Conservation (phyloP, 1,284 basidiomycete species). For the Malassezia vespertilionis region DNA sequence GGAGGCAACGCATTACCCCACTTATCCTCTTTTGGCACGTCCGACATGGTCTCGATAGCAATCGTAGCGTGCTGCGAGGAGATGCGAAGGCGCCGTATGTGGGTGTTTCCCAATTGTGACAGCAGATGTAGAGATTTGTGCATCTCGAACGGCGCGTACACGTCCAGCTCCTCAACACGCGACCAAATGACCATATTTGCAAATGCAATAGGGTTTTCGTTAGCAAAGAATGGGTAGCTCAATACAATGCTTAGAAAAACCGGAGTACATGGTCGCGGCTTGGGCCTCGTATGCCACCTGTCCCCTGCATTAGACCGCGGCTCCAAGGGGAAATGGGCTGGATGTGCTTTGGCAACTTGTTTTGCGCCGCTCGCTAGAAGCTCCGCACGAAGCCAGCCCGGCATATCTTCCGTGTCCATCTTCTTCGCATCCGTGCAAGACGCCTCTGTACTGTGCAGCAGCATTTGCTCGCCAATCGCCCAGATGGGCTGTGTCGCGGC, state of each 20-base stretch:
- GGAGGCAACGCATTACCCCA: too few species aligned
- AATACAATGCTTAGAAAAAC: conserved; percentile 34
- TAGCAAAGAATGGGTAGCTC: conserved; percentile 35
- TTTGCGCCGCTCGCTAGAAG: conserved; percentile 21
- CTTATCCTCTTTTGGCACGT: background rate
- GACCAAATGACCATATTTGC: conserved; percentile 33
- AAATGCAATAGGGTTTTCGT: conserved; percentile 35
- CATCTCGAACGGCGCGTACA: conserved; percentile 30
- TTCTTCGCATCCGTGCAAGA: conserved; percentile 6
- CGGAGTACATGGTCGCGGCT: conserved; percentile 22
- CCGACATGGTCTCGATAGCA: conserved; percentile 18
- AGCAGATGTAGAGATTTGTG: conserved; percentile 26
- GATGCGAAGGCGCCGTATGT: conserved; percentile 30
- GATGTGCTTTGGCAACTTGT: conserved; percentile 28
- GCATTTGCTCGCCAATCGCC: conserved; percentile 24
- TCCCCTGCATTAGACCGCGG: conserved; percentile 4
- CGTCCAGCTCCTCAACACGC: conserved; percentile 37
- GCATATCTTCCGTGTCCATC: conserved; percentile 23
- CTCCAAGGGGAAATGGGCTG: conserved; percentile 27
- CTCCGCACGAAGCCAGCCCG: conserved; percentile 40
- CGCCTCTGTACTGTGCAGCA: too few species aligned
- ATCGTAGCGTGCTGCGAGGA: conserved; percentile 32
- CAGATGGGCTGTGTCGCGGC: conserved; percentile 21
- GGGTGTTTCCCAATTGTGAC: conserved; percentile 23
- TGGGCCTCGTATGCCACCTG: conserved; percentile 6